phyloP scores from a whole-genome alignment of 371 early-diverging fungal species.

The Mucor indicus region DNA sequence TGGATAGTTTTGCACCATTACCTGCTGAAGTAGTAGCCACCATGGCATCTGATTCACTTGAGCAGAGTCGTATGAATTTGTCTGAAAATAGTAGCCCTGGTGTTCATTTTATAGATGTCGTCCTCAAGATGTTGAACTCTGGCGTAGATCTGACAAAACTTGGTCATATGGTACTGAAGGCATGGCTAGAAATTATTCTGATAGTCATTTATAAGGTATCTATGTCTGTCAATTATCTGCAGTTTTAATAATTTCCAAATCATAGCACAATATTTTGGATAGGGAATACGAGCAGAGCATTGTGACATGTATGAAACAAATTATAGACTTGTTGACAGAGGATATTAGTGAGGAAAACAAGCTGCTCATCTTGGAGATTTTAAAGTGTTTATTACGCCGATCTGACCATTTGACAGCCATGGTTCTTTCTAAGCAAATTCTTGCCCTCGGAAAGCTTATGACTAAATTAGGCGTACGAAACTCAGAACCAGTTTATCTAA shows the following conservation, averaged over 20 bases:
- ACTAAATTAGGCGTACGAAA: constrained; percentile 41
- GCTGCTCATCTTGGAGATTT: constrained; percentile 51
- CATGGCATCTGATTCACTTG: constrained; percentile 32
- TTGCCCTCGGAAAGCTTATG: constrained; percentile 57
- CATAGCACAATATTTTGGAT: constrained; percentile 52
- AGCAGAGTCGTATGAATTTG: constrained; percentile 30
- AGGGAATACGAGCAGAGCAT: constrained; percentile 37
- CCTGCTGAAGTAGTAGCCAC: constrained; percentile 41
- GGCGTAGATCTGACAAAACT: constrained; percentile 37
- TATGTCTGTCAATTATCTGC: no score
- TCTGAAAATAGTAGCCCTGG: constrained; percentile 48
- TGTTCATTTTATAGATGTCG: constrained; percentile 45
- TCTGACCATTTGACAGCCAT: constrained; percentile 62
- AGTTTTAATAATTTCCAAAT: neutral
- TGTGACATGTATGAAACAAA: constrained; percentile 46
- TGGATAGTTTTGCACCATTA: constrained; percentile 51
- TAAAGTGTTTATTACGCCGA: constrained; percentile 50
- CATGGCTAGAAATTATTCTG: constrained; percentile 56
- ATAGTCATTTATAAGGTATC: constrained; percentile 60
- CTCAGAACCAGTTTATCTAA: constrained; percentile 52
- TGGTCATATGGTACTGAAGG: constrained; percentile 47
- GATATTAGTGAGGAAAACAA: constrained; percentile 64
- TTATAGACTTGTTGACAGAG: constrained; percentile 40
- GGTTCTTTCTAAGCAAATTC: constrained; percentile 58
- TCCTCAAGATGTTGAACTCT: constrained; percentile 47